Base-by-base conservation (phyloP, 2,329 filamentous ascomycete species). In the Phaeosphaeria sp. region DNA sequence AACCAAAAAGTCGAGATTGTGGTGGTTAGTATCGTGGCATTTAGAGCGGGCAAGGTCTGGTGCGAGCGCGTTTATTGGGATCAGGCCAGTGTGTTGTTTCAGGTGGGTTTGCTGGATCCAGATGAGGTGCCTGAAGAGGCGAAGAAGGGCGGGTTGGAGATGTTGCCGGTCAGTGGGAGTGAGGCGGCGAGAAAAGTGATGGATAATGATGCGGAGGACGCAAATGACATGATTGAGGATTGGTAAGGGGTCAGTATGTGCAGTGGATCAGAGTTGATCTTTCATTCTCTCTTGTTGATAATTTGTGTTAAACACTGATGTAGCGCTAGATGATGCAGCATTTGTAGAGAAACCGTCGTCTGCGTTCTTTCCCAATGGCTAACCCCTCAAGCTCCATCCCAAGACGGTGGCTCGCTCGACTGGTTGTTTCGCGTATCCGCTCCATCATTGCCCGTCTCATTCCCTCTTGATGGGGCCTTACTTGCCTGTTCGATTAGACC, bases 61-160 rank as follows among this genome's bases (percentile, higher is more conserved):
- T 82, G 81, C 18, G 86, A 88, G 68, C 80, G 86, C 51, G 73
- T 87, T 3, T 87, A 88, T 67, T 88, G 85, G 85, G 86, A 88
- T 63, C 86, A 88, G 64, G 85, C 86, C 10, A 83, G 79, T 48
- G 85, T 88, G 7, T 69, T 88, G 15, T 82, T 87, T 46, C 85
- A 88, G 67, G 77, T 85, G 0, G 86, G 86, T 0, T 65, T 88
- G 57, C 56, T 88, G 50, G 84, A 87, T 73, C 81, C 84, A 2
- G 74, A 77, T n/a, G 84, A 85, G 56, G 78, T 87, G 20, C 83
- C 84, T 0, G 72, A 80, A 41, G 72, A 77, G 10, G 77, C 79
- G 39, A 80, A 77, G 73, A 76, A 77, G 57, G 70, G 72, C 23
- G 80, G 81, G 2, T 74, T 83, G 6, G 78, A 82, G 64, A 75